Base-by-base conservation (phyloP, 2,329 filamentous ascomycete genomes). In the Sphaerostilbella broomeana region DNA sequence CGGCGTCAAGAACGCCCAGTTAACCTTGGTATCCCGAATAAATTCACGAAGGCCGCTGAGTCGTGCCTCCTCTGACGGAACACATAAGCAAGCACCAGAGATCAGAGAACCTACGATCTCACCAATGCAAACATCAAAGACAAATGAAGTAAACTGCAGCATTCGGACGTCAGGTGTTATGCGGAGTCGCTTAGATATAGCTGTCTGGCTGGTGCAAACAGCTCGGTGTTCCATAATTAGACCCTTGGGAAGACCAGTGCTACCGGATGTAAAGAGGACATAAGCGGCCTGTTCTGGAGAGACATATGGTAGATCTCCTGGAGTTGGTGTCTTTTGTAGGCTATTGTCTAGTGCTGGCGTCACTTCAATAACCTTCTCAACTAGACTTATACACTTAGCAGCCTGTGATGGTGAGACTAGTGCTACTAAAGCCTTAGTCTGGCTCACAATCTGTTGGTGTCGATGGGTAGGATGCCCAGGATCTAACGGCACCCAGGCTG, bases 171-270 rank as follows among this genome's bases (percentile, higher is more conserved):
- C 21, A 5, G 10, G 27, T 3, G 12, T 43, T 3, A 35, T 15
- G 18, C 19, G 26, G n/a, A 43, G 41, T 15, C 35, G 24, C 26
- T 43, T 43, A 12, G 27, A 30, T 13, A 27, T 32, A 32, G 35
- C 38, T 29, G 32, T 20, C 21, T 41, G 38, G 20, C 32, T 35
- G 7, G 38, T 70, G 47, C 66, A 64, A 10, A 72, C 63, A 33
- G 66, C 66, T 32, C 68, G 67, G 40, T 74, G 50, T 12, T 47
- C 43, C 33, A 50, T 43, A 4, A 51, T 25, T 5, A 51, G 42
- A 8, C 50, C 50, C 29, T 52, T 52, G 10, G 50, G 48, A 6
- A 40, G 41, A 10, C 49, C 42, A 1, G 53, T 56, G 9, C 42
- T 47, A 3, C 53, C 53, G 4, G 50, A 53, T 1, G 52, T 56